Percentiles rank a stretch among this genome's conserved stretches.
These are phyloP conservation scores for Arabidopsis thaliana DNA, from an alignment of 345 rosid species.

Conservation along the genomic window DNA sequence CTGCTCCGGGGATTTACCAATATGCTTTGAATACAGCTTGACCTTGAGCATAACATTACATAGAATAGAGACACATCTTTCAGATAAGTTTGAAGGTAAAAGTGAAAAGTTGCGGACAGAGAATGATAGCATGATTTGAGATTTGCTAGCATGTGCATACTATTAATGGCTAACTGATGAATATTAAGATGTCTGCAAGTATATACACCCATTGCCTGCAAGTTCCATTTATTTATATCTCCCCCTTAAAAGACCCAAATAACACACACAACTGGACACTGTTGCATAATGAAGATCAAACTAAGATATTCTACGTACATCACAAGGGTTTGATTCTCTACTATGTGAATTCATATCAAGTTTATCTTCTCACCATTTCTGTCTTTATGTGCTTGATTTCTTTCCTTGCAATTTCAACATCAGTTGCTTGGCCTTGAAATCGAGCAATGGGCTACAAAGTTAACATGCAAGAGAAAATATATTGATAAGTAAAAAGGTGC, in stretches of 20 bases:
- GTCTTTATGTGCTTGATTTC: conserved; percentile 74
- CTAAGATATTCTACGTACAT: not conserved
- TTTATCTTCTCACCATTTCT: conserved; percentile 67
- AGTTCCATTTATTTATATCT: conserved; percentile 3
- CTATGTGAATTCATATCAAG: conserved; percentile 28
- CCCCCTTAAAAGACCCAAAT: conserved; percentile 3
- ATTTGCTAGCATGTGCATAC: conserved; percentile 12
- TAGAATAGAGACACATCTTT: conserved; percentile 20
- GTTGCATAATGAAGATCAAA: not conserved
- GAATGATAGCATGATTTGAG: not conserved
- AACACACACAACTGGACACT: not conserved
- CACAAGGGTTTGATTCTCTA: conserved; percentile 20
- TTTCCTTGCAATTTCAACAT: conserved; percentile 73
- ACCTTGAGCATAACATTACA: conserved; percentile 50
- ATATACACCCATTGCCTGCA: not conserved
- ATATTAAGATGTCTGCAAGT: conserved; percentile 12
- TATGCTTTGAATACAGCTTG: conserved; percentile 70
- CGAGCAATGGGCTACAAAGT: conserved; percentile 83
- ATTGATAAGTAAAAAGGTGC: conserved; percentile 20
- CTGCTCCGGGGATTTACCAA: conserved; percentile 74
- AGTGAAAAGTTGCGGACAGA: conserved; percentile 1
- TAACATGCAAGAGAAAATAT: conserved; percentile 24
- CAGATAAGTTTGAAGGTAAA: conserved; percentile 12
- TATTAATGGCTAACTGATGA: conserved; percentile 1
- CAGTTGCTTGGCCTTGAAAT: conserved; percentile 96